Percentiles rank a stretch among this genome's conserved stretches.
Conservation (phyloP, 352 stramenopile genomes). For the Pythium utonaiense region DNA sequence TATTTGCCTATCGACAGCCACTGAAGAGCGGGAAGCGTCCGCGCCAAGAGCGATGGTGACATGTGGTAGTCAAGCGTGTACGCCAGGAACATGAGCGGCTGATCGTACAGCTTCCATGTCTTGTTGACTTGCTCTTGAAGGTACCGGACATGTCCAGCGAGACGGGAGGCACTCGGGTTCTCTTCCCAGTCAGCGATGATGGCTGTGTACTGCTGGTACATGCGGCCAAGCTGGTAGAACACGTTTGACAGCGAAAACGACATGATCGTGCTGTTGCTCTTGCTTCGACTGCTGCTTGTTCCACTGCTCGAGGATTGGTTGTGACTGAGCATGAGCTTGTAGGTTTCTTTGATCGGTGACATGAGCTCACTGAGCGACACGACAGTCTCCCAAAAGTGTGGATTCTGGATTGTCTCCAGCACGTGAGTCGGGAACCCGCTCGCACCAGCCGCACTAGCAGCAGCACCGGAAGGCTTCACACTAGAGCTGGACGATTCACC, state of each 20-base stretch:
- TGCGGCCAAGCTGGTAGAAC: conserved; percentile 76
- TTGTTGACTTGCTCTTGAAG: conserved; percentile 56
- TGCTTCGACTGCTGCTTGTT: background rate
- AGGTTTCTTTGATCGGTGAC: conserved; percentile 73
- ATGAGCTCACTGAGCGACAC: conserved; percentile 73
- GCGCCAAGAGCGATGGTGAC: conserved; percentile 38
- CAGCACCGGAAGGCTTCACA: background rate
- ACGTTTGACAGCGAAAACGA: conserved; percentile 63
- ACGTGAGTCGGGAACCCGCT: conserved; percentile 33
- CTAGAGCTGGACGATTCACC: background rate
- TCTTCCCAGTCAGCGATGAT: conserved; percentile 76
- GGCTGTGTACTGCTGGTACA: conserved; percentile 67
- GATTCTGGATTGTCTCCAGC: conserved; percentile 55
- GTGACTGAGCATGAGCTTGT: conserved; percentile 55
- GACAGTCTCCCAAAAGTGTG: conserved; percentile 73
- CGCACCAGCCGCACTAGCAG: background rate
- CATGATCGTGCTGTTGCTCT: conserved; percentile 16
- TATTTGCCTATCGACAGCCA: conserved; percentile 77
- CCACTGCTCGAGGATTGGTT: background rate
- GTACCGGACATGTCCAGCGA: conserved; percentile 53
- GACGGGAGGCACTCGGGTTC: conserved; percentile 38
- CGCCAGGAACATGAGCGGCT: conserved; percentile 61
- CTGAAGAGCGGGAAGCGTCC: conserved; percentile 50
- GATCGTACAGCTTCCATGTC: conserved; percentile 76
- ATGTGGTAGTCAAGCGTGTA: conserved; percentile 81